Conservation (phyloP, 1,139 yeast genomes). For the Blastobotrys proliferans region DNA sequence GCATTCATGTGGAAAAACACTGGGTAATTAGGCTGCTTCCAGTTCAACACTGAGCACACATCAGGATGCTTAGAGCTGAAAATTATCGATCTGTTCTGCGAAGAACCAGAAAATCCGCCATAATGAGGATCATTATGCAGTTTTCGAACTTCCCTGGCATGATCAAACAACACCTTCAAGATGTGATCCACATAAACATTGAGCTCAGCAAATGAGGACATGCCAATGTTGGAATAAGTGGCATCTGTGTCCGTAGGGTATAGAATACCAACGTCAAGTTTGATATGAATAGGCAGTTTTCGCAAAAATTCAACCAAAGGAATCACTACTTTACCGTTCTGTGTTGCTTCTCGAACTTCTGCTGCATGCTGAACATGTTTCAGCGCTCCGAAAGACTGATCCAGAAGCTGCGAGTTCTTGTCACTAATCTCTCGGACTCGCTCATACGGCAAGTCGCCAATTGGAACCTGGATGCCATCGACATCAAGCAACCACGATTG, state of each 20-base stretch:
- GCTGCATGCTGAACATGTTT: slow-evolving; percentile 29
- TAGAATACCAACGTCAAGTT: slow-evolving; percentile 71
- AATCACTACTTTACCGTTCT: slow-evolving; percentile 43
- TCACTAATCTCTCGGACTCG: slow-evolving; percentile 39
- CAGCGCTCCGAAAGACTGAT: slow-evolving; percentile 14
- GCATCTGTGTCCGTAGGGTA: slow-evolving; percentile 76
- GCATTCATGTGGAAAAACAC: slow-evolving; percentile 75
- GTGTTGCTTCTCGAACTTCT: slow-evolving; percentile 32
- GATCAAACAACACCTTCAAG: slow-evolving; percentile 68
- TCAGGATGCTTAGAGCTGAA: slow-evolving; percentile 84
- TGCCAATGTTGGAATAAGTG: slow-evolving; percentile 44
- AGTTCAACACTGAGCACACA: slow-evolving; percentile 86
- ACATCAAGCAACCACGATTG: slow-evolving; percentile 37
- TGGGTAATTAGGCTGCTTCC: slow-evolving; percentile 98
- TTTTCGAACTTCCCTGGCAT: slow-evolving; percentile 45
- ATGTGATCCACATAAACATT: slow-evolving; percentile 75
- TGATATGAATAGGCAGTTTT: slow-evolving; percentile 52
- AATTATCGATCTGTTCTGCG: slow-evolving; percentile 54
- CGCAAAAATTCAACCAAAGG: slow-evolving; percentile 60
- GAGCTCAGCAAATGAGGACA: slow-evolving; percentile 44
- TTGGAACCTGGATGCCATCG: slow-evolving; percentile 48
- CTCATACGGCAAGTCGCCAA: slow-evolving; percentile 41
- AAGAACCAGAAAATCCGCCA: slow-evolving; percentile 22
- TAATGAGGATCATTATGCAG: slow-evolving; percentile 3
- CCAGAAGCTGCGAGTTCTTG: slow-evolving; percentile 10